Conservation (phyloP, 1,139 yeast species). For the Yamadazyma trypodendri region DNA sequence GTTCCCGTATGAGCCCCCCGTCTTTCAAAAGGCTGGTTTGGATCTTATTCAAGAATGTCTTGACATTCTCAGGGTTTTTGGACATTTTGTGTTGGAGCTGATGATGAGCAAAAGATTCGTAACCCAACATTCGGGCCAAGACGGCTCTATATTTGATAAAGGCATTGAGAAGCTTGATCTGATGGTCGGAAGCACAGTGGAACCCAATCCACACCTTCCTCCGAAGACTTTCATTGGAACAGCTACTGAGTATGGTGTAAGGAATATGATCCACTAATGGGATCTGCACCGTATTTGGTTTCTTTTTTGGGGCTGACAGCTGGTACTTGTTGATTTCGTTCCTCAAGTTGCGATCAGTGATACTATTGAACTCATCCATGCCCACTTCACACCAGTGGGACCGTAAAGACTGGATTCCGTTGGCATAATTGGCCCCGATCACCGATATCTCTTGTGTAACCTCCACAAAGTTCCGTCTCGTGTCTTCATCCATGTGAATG, state of each 20-base stretch:
- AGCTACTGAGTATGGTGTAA: slow-evolving; percentile 59
- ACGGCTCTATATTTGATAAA: slow-evolving; percentile 67
- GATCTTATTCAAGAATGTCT: slow-evolving; percentile 61
- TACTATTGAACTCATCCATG: slow-evolving; percentile 28
- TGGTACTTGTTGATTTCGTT: slow-evolving; percentile 29
- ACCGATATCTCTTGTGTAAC: slow-evolving; percentile 80
- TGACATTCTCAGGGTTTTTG: slow-evolving; percentile 72
- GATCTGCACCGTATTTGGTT: slow-evolving; percentile 24
- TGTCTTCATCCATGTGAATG: slow-evolving; percentile 70
- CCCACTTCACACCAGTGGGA: slow-evolving; percentile 39
- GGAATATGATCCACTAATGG: slow-evolving; percentile 75
- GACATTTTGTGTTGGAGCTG: slow-evolving; percentile 93
- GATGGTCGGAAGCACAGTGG: slow-evolving; percentile 58
- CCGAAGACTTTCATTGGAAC: slow-evolving; percentile 59
- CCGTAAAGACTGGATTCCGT: slow-evolving; percentile 50
- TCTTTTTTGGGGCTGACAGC: slow-evolving; percentile 18
- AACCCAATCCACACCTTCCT: slow-evolving; percentile 72
- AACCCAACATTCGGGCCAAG: slow-evolving; percentile 74
- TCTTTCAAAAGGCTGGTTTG: slow-evolving; percentile 31
- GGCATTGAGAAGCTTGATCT: slow-evolving; percentile 56
- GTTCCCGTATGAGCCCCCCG: slow-evolving; percentile 61
- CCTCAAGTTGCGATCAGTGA: slow-evolving; percentile 23
- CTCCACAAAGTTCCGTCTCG: slow-evolving; percentile 69
- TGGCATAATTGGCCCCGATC: slow-evolving; percentile 75
- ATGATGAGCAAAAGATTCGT: slow-evolving; percentile 70